Evolutionary conservation across 108 stramenopile genomes (phyloP).

Genomic region (Asterionellopsis glacialis): DNA sequence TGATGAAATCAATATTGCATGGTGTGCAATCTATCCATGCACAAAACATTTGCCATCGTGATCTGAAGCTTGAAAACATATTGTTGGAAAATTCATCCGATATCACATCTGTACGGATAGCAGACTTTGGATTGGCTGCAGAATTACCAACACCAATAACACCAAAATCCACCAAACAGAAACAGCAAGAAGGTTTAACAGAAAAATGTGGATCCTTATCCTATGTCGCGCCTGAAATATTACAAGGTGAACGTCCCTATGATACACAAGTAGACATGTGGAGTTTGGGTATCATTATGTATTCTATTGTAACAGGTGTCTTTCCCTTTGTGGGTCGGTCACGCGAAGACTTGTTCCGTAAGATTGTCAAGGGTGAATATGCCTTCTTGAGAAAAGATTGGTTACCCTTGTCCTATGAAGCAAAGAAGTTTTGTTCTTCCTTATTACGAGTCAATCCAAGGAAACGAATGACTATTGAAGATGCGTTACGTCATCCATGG

Average conservation of each 20-base stretch:
- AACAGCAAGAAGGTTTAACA: conserved; percentile 35
- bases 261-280: conserved; percentile 88
- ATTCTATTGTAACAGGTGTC: conserved; percentile 82
- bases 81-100: too few relatives aligned
- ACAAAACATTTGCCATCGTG: too few relatives aligned
- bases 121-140: too few relatives aligned
- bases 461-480: conserved; percentile 18
- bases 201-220: conserved; percentile 81
- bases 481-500: not conserved
- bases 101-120: too few relatives aligned
- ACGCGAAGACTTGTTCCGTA: not conserved
- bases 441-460: conserved; percentile 18
- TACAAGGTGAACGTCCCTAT: conserved; percentile 52
- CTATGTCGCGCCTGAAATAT: conserved; percentile 44
- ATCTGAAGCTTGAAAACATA: too few relatives aligned
- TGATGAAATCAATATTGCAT: conserved; percentile 56
- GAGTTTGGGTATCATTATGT: conserved; percentile 92
- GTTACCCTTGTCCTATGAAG: conserved; percentile 11
- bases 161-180: too few relatives aligned
- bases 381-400: conserved; percentile 11
- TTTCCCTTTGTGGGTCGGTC: conserved; percentile 15
- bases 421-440: conserved; percentile 28
- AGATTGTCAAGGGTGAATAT: conserved; percentile 5
- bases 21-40: conserved; percentile 29
- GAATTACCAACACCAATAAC: too few relatives aligned